These are phyloP conservation scores for Suillus fuscotomentosus DNA, from an alignment of 768 basidiomycete species.

Conservation along the genomic window DNA sequence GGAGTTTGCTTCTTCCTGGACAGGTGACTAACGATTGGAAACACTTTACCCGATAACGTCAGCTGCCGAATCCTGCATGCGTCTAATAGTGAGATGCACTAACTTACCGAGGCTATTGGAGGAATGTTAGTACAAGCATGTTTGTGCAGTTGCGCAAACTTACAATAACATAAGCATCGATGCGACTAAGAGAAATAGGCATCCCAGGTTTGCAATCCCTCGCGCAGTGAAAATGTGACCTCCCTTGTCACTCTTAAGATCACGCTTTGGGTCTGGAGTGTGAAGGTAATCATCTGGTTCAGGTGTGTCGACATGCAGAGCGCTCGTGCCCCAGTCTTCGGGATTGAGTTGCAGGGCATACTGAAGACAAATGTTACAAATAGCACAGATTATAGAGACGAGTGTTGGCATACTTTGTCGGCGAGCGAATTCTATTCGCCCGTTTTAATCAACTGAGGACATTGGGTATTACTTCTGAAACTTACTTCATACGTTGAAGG, in stretches of 20 bases:
- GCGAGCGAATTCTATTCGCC: conserved; percentile 25
- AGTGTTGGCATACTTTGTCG: conserved; percentile 19
- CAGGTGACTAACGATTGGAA: conserved; percentile 50
- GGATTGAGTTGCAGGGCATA: conserved; percentile 42
- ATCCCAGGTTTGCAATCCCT: conserved; percentile 67
- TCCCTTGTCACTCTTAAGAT: conserved; percentile 51
- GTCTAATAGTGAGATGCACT: neutral
- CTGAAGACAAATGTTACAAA: conserved; percentile 20
- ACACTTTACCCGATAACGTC: conserved; percentile 28
- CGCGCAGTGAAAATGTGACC: conserved; percentile 60
- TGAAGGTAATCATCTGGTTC: conserved; percentile 67
- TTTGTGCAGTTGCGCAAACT: conserved; percentile 23
- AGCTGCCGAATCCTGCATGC: neutral
- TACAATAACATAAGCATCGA: conserved; percentile 56
- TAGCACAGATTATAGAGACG: neutral
- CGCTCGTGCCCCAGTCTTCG: conserved; percentile 47
- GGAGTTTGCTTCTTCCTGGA: conserved; percentile 36
- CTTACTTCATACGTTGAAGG: conserved; percentile 28
- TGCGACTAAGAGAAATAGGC: conserved; percentile 53
- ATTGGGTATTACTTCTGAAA: neutral
- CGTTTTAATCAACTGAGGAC: neutral
- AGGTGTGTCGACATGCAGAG: conserved; percentile 40
- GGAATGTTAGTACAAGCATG: neutral
- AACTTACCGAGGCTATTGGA: conserved; percentile 11
- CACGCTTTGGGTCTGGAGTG: conserved; percentile 57